A percentile compares a stretch with the other conserved stretches of the same genome.
Evolutionary conservation across 768 basidiomycete species (phyloP).

Genomic region (Hirschioporus abietinus): DNA sequence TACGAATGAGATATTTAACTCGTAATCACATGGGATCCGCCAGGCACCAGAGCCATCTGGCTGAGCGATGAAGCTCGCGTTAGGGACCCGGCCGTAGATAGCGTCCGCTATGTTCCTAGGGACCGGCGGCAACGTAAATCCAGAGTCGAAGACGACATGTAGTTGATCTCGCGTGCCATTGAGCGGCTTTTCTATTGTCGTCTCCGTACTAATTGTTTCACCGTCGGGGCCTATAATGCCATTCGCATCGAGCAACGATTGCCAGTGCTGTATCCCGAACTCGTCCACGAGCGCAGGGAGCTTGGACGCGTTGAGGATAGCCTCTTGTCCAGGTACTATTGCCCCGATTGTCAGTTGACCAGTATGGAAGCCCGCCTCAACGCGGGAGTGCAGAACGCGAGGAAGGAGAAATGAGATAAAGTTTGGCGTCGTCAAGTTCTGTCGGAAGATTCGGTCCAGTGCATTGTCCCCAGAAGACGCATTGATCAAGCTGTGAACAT

Average conservation of each 20-base stretch:
- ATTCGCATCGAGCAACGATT: conserved; percentile 14
- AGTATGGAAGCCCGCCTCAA: conserved; percentile 5
- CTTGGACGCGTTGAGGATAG: conserved; percentile 15
- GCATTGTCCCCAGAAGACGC: conserved; percentile 13
- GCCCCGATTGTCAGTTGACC: conserved; percentile 21
- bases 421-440: conserved; percentile 20
- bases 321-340: conserved; percentile 17
- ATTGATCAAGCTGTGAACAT: conserved; percentile 11
- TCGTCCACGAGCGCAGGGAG: conserved; percentile 16
- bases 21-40: conserved; percentile 20
- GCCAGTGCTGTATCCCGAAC: conserved; percentile 15
- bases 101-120: conserved; percentile 17
- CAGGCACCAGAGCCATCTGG: conserved; percentile 8
- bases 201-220: conserved; percentile 12
- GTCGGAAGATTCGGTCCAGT: conserved; percentile 21
- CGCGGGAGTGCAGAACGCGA: conserved; percentile 6
- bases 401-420: conserved; percentile 18
- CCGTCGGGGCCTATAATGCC: conserved; percentile 22
- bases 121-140: conserved; percentile 19
- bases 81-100: conserved; percentile 20
- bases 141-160: conserved; percentile 17
- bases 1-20: conserved; percentile 19
- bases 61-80: conserved; percentile 14
- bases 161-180: conserved; percentile 14
- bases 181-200: conserved; percentile 12